A percentile compares a stretch with the other conserved stretches of the same genome.
Evolutionary conservation across 129 eudicot genomes (phyloP).

Genomic region (Flaveria ramosissima): DNA sequence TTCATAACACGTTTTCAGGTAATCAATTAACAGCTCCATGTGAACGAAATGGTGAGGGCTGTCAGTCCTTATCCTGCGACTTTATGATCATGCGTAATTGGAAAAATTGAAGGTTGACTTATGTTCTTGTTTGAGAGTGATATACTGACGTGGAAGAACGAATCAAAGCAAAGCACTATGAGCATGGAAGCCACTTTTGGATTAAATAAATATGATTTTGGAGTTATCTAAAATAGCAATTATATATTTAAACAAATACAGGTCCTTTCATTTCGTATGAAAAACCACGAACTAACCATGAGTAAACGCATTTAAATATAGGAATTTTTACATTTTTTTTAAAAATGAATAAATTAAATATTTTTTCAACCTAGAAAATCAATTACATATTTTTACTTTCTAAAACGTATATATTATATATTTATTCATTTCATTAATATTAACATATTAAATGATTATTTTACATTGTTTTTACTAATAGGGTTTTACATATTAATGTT

Average conservation of each 20-base stretch:
- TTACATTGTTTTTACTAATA: too few relatives aligned
- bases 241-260: background rate
- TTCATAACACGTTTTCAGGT: background rate
- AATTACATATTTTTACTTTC: too few relatives aligned
- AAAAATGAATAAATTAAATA: too few relatives aligned
- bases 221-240: background rate
- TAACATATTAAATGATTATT: too few relatives aligned
- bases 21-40: background rate
- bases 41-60: background rate
- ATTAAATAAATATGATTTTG: background rate
- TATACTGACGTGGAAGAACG: conserved; percentile 11
- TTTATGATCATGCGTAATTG: conserved; percentile 7
- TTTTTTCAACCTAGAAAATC: too few relatives aligned
- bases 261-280: too few relatives aligned
- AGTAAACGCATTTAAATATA: too few relatives aligned
- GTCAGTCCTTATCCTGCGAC: background rate
- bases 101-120: conserved; percentile 7
- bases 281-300: too few relatives aligned
- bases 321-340: too few relatives aligned
- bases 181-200: background rate
- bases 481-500: too few relatives aligned
- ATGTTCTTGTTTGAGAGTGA: background rate
- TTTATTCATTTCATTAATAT: too few relatives aligned
- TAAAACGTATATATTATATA: too few relatives aligned
- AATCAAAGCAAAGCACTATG: conserved; percentile 1